phyloP scores from a whole-genome alignment of 257 asterid species.

The Leonotis leonurus region DNA sequence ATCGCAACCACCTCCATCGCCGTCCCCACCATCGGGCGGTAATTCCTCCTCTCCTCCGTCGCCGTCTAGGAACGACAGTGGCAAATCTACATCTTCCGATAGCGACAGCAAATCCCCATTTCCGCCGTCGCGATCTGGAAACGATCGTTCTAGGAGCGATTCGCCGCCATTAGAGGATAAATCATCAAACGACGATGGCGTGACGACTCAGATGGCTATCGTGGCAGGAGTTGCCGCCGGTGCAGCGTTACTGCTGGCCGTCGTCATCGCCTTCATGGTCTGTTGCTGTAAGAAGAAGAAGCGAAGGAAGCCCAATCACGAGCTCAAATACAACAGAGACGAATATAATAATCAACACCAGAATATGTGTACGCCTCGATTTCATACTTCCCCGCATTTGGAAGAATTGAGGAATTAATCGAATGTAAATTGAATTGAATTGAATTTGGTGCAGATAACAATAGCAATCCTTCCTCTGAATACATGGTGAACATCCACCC shows the following conservation, averaged over 20 bases:
- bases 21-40: constrained; percentile 23
- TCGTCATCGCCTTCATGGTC: constrained; percentile 36
- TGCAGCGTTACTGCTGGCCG: constrained; percentile 41
- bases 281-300: constrained; percentile 36
- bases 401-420: neutral
- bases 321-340: constrained; percentile 51
- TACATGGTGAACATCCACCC: constrained; percentile 41
- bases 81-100: constrained; percentile 17
- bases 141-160: neutral
- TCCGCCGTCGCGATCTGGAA: too few relatives aligned
- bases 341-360: constrained; percentile 26
- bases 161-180: constrained; percentile 7
- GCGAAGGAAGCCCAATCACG: constrained; percentile 37
- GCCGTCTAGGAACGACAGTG: neutral
- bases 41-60: constrained; percentile 22
- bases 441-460: constrained; percentile 33
- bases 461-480: constrained; percentile 31
- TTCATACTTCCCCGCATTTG: too few relatives aligned
- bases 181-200: neutral
- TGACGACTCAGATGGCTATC: constrained; percentile 22
- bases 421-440: too few relatives aligned
- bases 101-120: too few relatives aligned
- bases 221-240: constrained; percentile 61
- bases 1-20: constrained; percentile 18
- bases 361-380: constrained; percentile 25